Evolutionary conservation across 768 basidiomycete genomes (phyloP).

Genomic region (Clitopilus hobsonii): DNA sequence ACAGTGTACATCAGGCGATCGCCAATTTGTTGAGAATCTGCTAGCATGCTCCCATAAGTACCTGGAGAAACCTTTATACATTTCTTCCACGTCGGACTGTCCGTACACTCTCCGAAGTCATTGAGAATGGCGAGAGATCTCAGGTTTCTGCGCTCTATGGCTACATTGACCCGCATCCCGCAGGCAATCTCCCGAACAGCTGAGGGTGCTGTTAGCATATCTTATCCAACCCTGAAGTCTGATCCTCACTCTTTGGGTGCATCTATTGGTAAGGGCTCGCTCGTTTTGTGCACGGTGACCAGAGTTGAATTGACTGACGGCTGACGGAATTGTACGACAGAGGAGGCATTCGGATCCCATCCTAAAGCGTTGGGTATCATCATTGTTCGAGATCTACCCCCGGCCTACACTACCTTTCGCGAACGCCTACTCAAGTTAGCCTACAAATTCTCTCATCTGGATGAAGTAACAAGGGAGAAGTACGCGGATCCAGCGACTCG

Average conservation of each 20-base stretch:
- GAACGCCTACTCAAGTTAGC: conserved; percentile 71
- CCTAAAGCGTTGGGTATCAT: conserved; percentile 77
- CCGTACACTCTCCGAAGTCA: neutral
- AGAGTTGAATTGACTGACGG: conserved; percentile 3
- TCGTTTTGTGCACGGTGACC: neutral
- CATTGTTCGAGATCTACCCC: conserved; percentile 77
- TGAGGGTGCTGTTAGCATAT: conserved; percentile 56
- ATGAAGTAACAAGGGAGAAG: conserved; percentile 61
- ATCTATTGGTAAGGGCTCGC: conserved; percentile 52
- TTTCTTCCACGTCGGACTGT: neutral
- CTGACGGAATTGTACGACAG: conserved; percentile 39
- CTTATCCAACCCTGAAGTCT: conserved; percentile 54
- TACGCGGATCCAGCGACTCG: conserved; percentile 68
- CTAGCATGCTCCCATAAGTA: neutral
- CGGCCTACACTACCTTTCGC: conserved; percentile 55
- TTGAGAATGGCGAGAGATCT: conserved; percentile 16
- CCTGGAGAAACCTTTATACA: conserved; percentile 1
- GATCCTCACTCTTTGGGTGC: conserved; percentile 46
- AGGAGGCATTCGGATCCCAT: conserved; percentile 79
- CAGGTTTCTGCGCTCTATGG: conserved; percentile 9
- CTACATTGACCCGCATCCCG: conserved; percentile 11
- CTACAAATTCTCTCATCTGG: conserved; percentile 70
- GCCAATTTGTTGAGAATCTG: neutral
- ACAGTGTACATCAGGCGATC: neutral
- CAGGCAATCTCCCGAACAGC: conserved; percentile 29